phyloP scores from a whole-genome alignment of 257 asterid genomes.

The Nicotiana noctiflora region DNA sequence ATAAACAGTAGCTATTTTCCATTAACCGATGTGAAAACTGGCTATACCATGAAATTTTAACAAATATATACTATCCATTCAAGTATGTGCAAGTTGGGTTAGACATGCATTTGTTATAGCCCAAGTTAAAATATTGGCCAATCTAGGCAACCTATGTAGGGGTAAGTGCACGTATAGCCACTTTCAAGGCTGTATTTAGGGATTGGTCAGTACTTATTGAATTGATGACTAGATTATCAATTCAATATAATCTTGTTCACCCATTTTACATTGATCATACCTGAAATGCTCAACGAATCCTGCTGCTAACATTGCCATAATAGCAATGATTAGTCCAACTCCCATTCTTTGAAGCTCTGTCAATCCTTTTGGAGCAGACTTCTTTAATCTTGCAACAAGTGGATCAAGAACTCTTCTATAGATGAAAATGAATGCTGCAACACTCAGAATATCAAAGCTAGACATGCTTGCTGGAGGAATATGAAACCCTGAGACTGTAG shows the following conservation, averaged over 20 bases:
- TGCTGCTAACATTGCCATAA: slow-evolving; percentile 68
- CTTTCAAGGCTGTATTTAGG: too few relatives aligned
- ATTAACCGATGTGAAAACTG: too few relatives aligned
- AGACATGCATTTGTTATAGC: too few relatives aligned
- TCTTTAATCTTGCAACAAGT: slow-evolving; percentile 24
- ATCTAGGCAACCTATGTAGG: too few relatives aligned
- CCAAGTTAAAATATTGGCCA: too few relatives aligned
- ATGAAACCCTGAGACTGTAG: slow-evolving; percentile 61
- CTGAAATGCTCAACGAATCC: slow-evolving; percentile 77
- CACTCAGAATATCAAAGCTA: slow-evolving; percentile 83
- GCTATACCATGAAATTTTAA: too few relatives aligned
- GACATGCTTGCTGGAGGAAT: slow-evolving; percentile 98
- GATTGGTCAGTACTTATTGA: too few relatives aligned
- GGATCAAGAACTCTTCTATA: slow-evolving; percentile 66
- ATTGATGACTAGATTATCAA: too few relatives aligned
- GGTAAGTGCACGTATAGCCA: too few relatives aligned
- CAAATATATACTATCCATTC: background rate
- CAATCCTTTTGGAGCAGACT: slow-evolving; percentile 27
- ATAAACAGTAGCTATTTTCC: too few relatives aligned
- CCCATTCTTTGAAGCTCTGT: slow-evolving; percentile 90
- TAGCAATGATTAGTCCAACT: slow-evolving; percentile 65
- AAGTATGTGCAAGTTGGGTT: background rate
- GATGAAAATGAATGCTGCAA: slow-evolving; percentile 78
- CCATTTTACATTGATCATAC: background rate
- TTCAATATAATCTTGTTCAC: too few relatives aligned